These are phyloP conservation scores for Digitaria exilis DNA, from an alignment of 202 grass and related monocot species.

Conservation along the genomic window DNA sequence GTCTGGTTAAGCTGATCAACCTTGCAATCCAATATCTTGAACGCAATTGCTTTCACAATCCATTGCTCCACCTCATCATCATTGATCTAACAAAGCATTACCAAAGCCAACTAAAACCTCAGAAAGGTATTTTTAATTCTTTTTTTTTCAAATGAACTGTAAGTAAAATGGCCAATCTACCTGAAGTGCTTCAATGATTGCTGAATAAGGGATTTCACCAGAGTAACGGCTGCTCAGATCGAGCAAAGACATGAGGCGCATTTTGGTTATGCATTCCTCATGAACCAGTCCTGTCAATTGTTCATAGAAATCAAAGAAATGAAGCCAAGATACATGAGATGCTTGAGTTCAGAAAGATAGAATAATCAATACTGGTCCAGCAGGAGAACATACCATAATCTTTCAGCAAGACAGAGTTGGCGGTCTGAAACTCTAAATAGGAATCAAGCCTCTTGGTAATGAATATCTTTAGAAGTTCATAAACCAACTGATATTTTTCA, in stretches of 20 bases:
- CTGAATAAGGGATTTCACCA: slow-evolving; percentile 76
- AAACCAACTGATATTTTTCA: slow-evolving; percentile 67
- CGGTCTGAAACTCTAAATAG: slow-evolving; percentile 76
- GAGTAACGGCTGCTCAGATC: slow-evolving; percentile 67
- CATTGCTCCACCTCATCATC: slow-evolving; percentile 91
- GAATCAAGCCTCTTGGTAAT: slow-evolving; percentile 78
- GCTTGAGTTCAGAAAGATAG: background rate
- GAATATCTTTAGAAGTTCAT: slow-evolving; percentile 84
- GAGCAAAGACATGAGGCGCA: slow-evolving; percentile 82
- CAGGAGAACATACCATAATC: slow-evolving; percentile 53
- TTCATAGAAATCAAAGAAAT: slow-evolving; percentile 4
- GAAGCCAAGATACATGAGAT: background rate
- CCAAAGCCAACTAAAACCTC: background rate
- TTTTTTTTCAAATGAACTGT: too few relatives aligned
- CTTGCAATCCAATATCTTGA: slow-evolving; percentile 85
- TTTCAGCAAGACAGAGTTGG: slow-evolving; percentile 69
- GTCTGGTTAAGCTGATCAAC: slow-evolving; percentile 70
- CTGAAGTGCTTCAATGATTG: slow-evolving; percentile 75
- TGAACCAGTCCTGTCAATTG: slow-evolving; percentile 62
- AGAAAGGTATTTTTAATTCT: too few relatives aligned
- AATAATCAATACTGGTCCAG: background rate
- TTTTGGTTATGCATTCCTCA: slow-evolving; percentile 86
- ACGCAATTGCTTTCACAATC: slow-evolving; percentile 91
- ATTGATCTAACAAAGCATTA: slow-evolving; percentile 59
- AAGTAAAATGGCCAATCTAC: slow-evolving; percentile 37